Evolutionary conservation across 352 stramenopile species (phyloP).

Genomic region (Pythium oligandrum): DNA sequence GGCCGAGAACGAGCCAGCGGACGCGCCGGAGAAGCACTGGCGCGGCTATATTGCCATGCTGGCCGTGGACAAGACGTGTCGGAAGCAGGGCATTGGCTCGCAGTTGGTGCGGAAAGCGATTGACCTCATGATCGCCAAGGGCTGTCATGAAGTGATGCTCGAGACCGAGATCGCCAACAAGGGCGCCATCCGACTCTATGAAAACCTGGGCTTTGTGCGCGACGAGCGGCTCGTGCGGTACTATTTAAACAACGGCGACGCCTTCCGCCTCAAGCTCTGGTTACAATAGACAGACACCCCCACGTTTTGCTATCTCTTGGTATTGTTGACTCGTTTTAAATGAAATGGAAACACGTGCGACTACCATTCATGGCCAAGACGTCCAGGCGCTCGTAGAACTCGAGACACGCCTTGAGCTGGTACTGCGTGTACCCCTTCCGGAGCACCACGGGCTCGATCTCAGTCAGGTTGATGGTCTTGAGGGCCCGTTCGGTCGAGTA

Average conservation of each 20-base stretch:
- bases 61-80: conserved; percentile 87
- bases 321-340: conserved; percentile 21
- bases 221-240: conserved; percentile 93
- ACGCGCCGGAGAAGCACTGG: conserved; percentile 31
- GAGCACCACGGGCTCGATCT: conserved; percentile 92
- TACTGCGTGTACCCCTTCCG: conserved; percentile 95
- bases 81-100: conserved; percentile 89
- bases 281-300: conserved; percentile 5
- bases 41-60: conserved; percentile 95
- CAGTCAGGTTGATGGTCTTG: conserved; percentile 79
- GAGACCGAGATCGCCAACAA: conserved; percentile 93
- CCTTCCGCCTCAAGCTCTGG: conserved; percentile 92
- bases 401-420: conserved; percentile 92
- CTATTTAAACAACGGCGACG: conserved; percentile 94
- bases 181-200: conserved; percentile 89
- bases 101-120: conserved; percentile 85
- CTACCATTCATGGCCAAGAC: conserved; percentile 78
- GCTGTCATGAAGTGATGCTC: conserved; percentile 88
- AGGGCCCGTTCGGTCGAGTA: conserved; percentile 79
- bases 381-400: conserved; percentile 92
- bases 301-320: neutral
- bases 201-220: conserved; percentile 92
- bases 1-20: conserved; percentile 1
- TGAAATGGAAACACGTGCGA: conserved; percentile 76
- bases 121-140: conserved; percentile 76